Evolutionary conservation across 495 filamentous ascomycete genomes (phyloP).

Genomic region (Penicillium ucsense): DNA sequence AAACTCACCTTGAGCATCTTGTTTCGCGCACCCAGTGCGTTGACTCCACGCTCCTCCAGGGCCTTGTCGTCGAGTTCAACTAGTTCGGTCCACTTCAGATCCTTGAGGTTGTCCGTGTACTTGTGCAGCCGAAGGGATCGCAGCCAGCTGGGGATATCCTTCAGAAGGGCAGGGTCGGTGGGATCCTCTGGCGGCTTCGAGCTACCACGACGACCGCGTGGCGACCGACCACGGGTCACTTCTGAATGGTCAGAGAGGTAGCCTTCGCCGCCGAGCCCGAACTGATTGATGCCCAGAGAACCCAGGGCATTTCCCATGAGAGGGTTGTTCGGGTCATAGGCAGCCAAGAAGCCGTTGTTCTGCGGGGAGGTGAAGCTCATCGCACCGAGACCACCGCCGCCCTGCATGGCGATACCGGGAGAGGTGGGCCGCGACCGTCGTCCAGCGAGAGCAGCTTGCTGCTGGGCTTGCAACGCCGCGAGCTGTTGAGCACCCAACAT

Average conservation of each 20-base stretch:
- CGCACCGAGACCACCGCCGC: constrained; percentile 42
- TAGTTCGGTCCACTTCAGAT: constrained; percentile 92
- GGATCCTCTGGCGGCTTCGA: constrained; percentile 98
- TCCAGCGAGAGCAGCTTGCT: constrained; percentile 65
- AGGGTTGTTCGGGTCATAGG: constrained; percentile 68
- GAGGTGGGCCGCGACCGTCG: constrained; percentile 88
- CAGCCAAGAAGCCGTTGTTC: constrained; percentile 88
- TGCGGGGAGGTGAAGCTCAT: constrained; percentile 83
- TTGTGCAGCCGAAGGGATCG: constrained; percentile 93
- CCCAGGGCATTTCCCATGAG: constrained; percentile 67
- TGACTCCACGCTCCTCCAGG: constrained; percentile 86
- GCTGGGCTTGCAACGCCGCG: constrained; percentile 74
- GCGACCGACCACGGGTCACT: constrained; percentile 79
- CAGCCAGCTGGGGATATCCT: constrained; percentile 94
- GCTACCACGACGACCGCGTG: constrained; percentile 84
- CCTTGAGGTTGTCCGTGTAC: constrained; percentile 96
- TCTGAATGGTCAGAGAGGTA: constrained; percentile 94
- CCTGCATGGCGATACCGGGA: constrained; percentile 78
- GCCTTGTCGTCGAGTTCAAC: constrained; percentile 88
- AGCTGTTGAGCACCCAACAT: constrained; percentile 77
- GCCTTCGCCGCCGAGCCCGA: constrained; percentile 66
- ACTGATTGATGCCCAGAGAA: constrained; percentile 63
- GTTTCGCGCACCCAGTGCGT: constrained; percentile 85
- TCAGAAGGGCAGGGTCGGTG: constrained; percentile 79
- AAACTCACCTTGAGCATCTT: constrained; percentile 90